Evolutionary conservation across 306 rosid genomes (phyloP), one percentile per base, ranked within the genome.

Genomic region (Sphenostylis stenocarpa): DNA sequence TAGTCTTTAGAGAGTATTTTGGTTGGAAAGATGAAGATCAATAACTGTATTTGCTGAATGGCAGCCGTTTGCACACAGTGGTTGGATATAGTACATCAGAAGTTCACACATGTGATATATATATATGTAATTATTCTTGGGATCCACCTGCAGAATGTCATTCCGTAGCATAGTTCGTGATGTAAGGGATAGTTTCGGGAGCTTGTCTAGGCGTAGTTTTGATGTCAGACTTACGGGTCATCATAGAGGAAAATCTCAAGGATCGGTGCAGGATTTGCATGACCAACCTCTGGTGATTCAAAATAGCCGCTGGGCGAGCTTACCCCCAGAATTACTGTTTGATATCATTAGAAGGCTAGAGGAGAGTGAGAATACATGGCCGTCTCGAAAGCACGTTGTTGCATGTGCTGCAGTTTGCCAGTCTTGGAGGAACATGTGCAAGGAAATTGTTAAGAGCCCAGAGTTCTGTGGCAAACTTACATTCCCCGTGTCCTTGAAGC

Each of bases 91-190:
- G 17, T 72, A 63, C 62, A 29, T 51, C 80, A 64, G 77, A 80
- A 53, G 61, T 79, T 80, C 36, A n/a, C 31, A 9, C 62, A 73
- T 61, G 63, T 75, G 75, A 70, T 34, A 75, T 15, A 58, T 60
- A 60, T 73, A 75, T 15, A 58, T 60, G 53, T 73, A 75, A 64
- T 73, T 60, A 24, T 60, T 80, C 58, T 47, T 70, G 75, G 57
- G 83, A 47, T 43, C 56, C 47, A 13, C 65, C 49, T 61, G 71
- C 76, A 85, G 78, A 84, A 92, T 93, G 97, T 93, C 97, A 8
- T 93, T 93, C 87, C 92, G 96, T 23, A 93, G 96, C 82, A 93
- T 93, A 81, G 92, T 93, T 66, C 97, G 97, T 45, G 97, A 93
- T 14, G 89, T 93, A 20, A 88, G 96, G 81, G 97, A 90, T 80